Conservation (phyloP, 345 rosid genomes). For the Isatis tinctoria region DNA sequence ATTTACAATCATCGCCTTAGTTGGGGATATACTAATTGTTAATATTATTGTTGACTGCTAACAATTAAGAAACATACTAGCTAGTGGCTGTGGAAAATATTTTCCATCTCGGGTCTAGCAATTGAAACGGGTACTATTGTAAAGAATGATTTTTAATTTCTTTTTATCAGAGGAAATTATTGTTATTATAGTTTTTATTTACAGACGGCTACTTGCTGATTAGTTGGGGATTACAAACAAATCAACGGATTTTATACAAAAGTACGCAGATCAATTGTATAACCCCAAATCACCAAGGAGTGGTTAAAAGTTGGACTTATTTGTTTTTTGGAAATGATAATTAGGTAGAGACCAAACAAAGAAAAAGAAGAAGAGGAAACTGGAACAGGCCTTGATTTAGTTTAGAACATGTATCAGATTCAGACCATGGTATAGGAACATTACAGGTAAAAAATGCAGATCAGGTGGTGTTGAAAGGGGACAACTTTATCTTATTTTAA, state of each 20-base stretch:
- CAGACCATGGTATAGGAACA: slow-evolving; percentile 13
- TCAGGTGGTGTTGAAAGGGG: slow-evolving; percentile 32
- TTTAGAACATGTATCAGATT: slow-evolving; percentile 17
- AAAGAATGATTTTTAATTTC: background rate
- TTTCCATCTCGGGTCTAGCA: background rate
- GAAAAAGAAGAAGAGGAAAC: background rate
- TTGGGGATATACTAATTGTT: background rate
- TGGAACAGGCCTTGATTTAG: slow-evolving; percentile 4
- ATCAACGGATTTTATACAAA: background rate
- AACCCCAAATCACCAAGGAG: background rate
- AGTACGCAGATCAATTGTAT: background rate
- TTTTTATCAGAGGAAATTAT: background rate
- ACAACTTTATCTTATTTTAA: slow-evolving; percentile 20
- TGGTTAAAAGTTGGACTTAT: background rate
- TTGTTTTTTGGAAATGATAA: background rate
- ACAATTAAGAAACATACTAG: background rate
- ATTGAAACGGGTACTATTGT: background rate
- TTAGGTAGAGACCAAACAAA: background rate
- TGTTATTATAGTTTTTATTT: background rate
- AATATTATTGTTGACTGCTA: background rate
- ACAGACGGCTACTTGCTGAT: background rate
- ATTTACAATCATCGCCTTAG: background rate
- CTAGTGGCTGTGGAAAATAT: background rate
- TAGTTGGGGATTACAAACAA: background rate
- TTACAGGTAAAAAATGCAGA: slow-evolving; percentile 30